phyloP scores from a whole-genome alignment of 352 stramenopile genomes.

The Phytophthora citricola region DNA sequence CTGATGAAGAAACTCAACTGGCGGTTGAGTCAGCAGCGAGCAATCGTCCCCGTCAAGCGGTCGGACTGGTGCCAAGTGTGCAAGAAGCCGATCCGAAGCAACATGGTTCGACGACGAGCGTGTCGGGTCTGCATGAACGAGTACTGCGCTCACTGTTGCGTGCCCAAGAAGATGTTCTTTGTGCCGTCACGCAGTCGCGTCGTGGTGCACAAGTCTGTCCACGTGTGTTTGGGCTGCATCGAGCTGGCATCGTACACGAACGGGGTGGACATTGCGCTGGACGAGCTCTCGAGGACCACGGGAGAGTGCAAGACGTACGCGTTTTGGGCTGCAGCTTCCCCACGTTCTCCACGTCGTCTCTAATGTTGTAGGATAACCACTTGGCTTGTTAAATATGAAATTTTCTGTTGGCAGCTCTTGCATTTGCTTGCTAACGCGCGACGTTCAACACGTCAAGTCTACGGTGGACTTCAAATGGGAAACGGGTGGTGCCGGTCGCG shows the following conservation, averaged over 20 bases:
- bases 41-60: constrained; percentile 3
- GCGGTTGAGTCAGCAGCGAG: constrained; percentile 25
- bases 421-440: constrained; percentile 16
- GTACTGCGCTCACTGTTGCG: constrained; percentile 36
- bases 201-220: constrained; percentile 25
- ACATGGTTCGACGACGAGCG: constrained; percentile 27
- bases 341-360: constrained; percentile 31
- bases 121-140: constrained; percentile 38
- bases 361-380: constrained; percentile 14
- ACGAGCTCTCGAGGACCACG: constrained; percentile 24
- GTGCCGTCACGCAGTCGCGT: constrained; percentile 19
- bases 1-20: constrained; percentile 47
- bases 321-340: constrained; percentile 25
- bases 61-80: constrained; percentile 32
- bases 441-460: constrained; percentile 8
- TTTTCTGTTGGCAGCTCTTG: constrained; percentile 1
- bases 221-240: constrained; percentile 41
- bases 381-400: neutral
- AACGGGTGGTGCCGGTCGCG: neutral
- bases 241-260: constrained; percentile 19
- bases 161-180: constrained; percentile 47
- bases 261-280: constrained; percentile 31
- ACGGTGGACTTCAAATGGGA: constrained; percentile 14
- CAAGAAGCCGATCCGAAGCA: constrained; percentile 21
- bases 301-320: constrained; percentile 18